phyloP scores from a whole-genome alignment of 2,329 filamentous ascomycete genomes.

The Thielaviopsis musarum region DNA sequence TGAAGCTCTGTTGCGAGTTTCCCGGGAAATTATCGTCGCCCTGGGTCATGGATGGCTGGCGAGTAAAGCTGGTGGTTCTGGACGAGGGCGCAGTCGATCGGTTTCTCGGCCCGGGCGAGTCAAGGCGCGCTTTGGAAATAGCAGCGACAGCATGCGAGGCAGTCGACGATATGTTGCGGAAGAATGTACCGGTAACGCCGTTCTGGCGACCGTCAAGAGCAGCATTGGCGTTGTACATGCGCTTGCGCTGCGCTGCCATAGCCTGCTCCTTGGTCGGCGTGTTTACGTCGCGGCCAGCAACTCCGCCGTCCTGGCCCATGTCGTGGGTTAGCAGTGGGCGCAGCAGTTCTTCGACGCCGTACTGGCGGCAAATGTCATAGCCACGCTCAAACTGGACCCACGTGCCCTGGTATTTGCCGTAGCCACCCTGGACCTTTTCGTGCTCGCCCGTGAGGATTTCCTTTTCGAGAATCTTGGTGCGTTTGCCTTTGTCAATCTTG shows the following conservation, averaged over 20 bases:
- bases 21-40: constrained; percentile 50
- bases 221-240: constrained; percentile 58
- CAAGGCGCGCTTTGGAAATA: constrained; percentile 89
- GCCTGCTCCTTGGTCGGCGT: constrained; percentile 98
- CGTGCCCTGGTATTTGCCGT: constrained; percentile 97
- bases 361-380: constrained; percentile 74
- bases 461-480: constrained; percentile 94
- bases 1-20: constrained; percentile 72
- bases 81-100: constrained; percentile 18
- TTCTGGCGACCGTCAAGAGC: constrained; percentile 51
- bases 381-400: constrained; percentile 94
- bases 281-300: constrained; percentile 59
- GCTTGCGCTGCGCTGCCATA: constrained; percentile 87
- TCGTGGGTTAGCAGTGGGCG: constrained; percentile 64
- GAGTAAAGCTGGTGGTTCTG: constrained; percentile 47
- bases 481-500: constrained; percentile 91
- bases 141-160: constrained; percentile 87
- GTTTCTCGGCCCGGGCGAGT: constrained; percentile 60
- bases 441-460: constrained; percentile 93
- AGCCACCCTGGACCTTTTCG: constrained; percentile 96
- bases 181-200: constrained; percentile 69
- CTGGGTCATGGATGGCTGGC: constrained; percentile 50
- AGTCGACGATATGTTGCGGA: constrained; percentile 89
- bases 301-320: constrained; percentile 57
- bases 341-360: constrained; percentile 60